Percentiles rank a stretch among this genome's conserved stretches.
phyloP scores from a whole-genome alignment of 768 basidiomycete species.

The Mrakia gelida region DNA sequence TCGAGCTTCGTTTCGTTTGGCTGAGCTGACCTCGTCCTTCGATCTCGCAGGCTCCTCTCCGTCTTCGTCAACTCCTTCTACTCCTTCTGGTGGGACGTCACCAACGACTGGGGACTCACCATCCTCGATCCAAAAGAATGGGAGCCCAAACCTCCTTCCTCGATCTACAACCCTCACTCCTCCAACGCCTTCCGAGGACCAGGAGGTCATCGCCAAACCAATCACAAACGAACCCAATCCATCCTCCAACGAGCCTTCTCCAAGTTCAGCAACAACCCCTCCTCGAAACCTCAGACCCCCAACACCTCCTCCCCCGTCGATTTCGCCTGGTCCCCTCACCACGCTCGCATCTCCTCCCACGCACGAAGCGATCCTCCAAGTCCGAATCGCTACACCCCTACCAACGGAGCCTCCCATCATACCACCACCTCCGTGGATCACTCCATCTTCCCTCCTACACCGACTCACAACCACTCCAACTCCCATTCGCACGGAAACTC shows the following conservation, averaged over 20 bases:
- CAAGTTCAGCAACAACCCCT: neutral
- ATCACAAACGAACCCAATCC: conserved; percentile 18
- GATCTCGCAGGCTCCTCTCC: conserved; percentile 63
- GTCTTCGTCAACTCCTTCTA: conserved; percentile 85
- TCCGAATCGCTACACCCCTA: conserved; percentile 5
- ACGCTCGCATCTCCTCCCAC: neutral
- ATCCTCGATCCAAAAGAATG: conserved; percentile 51
- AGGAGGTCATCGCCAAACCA: neutral
- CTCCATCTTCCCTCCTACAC: conserved; percentile 34
- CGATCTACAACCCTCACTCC: conserved; percentile 17
- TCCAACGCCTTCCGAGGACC: conserved; percentile 4
- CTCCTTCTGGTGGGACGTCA: conserved; percentile 99
- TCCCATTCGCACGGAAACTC: conserved; percentile 36
- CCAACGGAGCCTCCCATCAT: neutral
- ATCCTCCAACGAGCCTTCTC: conserved; percentile 15
- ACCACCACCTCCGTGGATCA: conserved; percentile 18
- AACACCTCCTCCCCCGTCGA: neutral
- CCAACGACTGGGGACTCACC: conserved; percentile 93
- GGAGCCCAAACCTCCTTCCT: conserved; percentile 10
- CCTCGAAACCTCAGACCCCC: neutral
- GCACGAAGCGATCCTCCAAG: conserved; percentile 1
- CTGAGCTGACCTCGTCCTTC: neutral
- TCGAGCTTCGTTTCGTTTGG: neutral
- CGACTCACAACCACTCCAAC: conserved; percentile 43
- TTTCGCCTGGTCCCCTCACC: conserved; percentile 2